A percentile compares a stretch with the other conserved stretches of the same genome.
These are phyloP conservation scores for Pseudogymnoascus sp. DNA, from an alignment of 2,329 filamentous ascomycete species.

Conservation along the genomic window DNA sequence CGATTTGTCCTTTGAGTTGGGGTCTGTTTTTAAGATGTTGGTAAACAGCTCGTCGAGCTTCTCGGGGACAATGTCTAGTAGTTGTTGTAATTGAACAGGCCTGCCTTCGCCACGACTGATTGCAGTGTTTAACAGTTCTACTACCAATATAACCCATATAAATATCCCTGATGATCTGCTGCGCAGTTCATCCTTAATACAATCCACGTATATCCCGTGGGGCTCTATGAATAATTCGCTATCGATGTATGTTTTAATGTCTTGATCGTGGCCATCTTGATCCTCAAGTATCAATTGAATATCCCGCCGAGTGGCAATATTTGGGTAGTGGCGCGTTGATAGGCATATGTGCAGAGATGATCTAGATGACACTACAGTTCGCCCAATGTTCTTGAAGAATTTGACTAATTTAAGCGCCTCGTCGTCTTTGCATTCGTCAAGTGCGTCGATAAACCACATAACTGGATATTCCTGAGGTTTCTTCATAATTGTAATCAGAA, in stretches of 20 bases:
- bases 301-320: conserved; percentile 18
- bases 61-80: conserved; percentile 25
- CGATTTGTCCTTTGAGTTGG: conserved; percentile 32
- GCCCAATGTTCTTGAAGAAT: conserved; percentile 22
- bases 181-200: conserved; percentile 17
- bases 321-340: conserved; percentile 26
- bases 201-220: conserved; percentile 12
- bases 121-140: conserved; percentile 35
- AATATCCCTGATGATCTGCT: conserved; percentile 21
- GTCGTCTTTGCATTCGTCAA: conserved; percentile 36
- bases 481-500: background rate
- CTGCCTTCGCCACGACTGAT: conserved; percentile 21
- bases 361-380: conserved; percentile 10
- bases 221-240: conserved; percentile 19
- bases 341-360: conserved; percentile 17
- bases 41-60: conserved; percentile 41
- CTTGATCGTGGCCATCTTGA: conserved; percentile 22
- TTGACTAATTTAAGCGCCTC: conserved; percentile 27
- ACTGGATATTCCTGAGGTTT: conserved; percentile 13
- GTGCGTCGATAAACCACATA: conserved; percentile 36
- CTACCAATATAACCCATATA: conserved; percentile 23
- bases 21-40: conserved; percentile 42
- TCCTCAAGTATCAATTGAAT: conserved; percentile 21
- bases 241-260: conserved; percentile 23
- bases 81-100: background rate